Evolutionary conservation across 108 stramenopile species (phyloP).

Genomic region (Cylindrotheca fusiformis): DNA sequence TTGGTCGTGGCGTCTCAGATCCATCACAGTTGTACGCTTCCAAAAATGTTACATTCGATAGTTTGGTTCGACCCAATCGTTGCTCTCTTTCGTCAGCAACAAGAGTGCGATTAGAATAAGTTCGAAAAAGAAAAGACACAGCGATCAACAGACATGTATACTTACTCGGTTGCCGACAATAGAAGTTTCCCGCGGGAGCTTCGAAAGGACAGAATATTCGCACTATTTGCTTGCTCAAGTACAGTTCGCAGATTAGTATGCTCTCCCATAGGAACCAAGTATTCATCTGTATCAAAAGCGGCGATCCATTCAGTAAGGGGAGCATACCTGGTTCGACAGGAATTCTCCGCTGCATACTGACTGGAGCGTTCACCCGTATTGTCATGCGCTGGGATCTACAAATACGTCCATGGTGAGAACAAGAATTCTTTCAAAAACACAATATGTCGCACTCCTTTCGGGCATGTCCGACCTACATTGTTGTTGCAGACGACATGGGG

Average conservation of each 20-base stretch:
- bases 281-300: conserved; percentile 78
- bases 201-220: conserved; percentile 1
- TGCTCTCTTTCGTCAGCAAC: conserved; percentile 9
- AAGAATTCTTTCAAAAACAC: neutral
- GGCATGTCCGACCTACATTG: conserved; percentile 40
- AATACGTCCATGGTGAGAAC: neutral
- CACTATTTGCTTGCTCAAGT: conserved; percentile 17
- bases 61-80: conserved; percentile 21
- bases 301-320: conserved; percentile 74
- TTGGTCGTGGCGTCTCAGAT: conserved; percentile 54
- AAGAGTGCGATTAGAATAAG: neutral
- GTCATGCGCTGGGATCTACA: conserved; percentile 29
- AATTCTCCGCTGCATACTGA: conserved; percentile 83
- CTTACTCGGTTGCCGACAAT: conserved; percentile 40
- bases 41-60: conserved; percentile 47
- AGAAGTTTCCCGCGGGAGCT: conserved; percentile 46
- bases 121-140: neutral
- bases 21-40: conserved; percentile 63
- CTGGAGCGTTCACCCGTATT: conserved; percentile 73
- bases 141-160: conserved; percentile 51
- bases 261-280: conserved; percentile 61
- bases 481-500: conserved; percentile 74
- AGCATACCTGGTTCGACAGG: conserved; percentile 71
- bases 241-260: conserved; percentile 21
- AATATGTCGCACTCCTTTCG: neutral